Conservation (phyloP, 2,329 filamentous ascomycete genomes). For the Huntiella decipiens region DNA sequence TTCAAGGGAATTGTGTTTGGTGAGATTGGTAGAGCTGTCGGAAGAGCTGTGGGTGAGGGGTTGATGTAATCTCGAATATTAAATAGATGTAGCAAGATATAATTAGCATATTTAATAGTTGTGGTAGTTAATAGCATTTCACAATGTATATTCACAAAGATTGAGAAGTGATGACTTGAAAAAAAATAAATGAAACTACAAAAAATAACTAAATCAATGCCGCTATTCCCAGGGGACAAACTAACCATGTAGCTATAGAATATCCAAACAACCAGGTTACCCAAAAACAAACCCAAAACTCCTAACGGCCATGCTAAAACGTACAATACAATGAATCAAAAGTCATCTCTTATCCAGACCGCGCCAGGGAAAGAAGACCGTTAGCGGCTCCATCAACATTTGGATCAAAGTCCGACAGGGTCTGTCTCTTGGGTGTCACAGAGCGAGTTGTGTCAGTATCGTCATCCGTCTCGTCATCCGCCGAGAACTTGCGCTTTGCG, state of each 20-base stretch:
- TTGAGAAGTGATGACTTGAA: neutral
- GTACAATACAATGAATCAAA: neutral
- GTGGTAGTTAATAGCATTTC: neutral
- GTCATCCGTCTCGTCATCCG: too few species aligned
- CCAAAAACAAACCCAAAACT: neutral
- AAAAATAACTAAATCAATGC: neutral
- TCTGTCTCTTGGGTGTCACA: conserved; percentile 5
- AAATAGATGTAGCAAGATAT: neutral
- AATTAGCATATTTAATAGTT: neutral
- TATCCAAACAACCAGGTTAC: neutral
- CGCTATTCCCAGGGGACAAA: neutral
- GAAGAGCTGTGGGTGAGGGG: conserved; percentile 26
- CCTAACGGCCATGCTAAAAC: too few species aligned
- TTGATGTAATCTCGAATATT: neutral
- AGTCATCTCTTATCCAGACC: neutral
- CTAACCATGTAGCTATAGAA: neutral
- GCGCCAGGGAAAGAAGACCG: conserved; percentile 19
- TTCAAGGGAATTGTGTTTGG: conserved; percentile 63
- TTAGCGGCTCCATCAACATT: conserved; percentile 18
- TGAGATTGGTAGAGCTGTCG: conserved; percentile 45
- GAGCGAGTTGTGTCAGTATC: neutral
- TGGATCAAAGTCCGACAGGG: conserved; percentile 19
- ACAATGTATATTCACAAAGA: neutral
- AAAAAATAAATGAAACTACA: neutral
- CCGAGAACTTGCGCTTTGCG: too few species aligned